Conservation (phyloP, 495 filamentous ascomycete genomes). For the Cladorrhinum samala region DNA sequence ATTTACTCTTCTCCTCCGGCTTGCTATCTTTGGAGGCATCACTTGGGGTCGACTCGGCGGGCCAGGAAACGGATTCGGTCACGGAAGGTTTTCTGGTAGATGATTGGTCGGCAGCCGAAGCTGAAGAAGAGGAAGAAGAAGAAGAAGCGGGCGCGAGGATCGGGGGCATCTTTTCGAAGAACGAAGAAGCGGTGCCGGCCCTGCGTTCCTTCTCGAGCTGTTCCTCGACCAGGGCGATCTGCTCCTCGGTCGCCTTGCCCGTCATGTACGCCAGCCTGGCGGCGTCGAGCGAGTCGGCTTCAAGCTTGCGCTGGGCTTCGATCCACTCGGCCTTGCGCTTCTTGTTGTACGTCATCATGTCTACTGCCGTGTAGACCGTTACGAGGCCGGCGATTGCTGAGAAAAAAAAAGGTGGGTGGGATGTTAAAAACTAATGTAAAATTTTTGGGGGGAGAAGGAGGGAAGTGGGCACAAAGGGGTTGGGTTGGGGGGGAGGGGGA, state of each 20-base stretch:
- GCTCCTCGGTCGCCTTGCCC: slow-evolving; percentile 56
- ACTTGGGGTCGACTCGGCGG: background rate
- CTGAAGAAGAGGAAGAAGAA: too few species aligned
- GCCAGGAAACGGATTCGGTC: slow-evolving; percentile 12
- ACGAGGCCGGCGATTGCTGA: slow-evolving; percentile 68
- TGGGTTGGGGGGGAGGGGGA: background rate
- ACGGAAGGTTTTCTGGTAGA: background rate
- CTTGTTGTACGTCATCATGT: slow-evolving; percentile 86
- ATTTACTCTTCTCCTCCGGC: slow-evolving; percentile 26
- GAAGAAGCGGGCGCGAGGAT: slow-evolving; percentile 20
- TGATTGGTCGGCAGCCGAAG: background rate
- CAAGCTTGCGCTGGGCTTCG: slow-evolving; percentile 54
- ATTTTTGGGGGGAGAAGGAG: background rate
- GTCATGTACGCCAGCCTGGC: slow-evolving; percentile 56
- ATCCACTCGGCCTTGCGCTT: slow-evolving; percentile 59
- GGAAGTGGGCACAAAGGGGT: background rate
- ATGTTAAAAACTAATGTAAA: background rate
- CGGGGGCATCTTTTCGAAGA: slow-evolving; percentile 30
- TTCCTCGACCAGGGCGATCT: slow-evolving; percentile 45
- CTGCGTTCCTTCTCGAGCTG: slow-evolving; percentile 26
- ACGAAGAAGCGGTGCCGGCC: slow-evolving; percentile 17
- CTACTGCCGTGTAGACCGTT: slow-evolving; percentile 72
- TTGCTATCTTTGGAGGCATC: slow-evolving; percentile 26
- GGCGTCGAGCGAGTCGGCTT: slow-evolving; percentile 43
- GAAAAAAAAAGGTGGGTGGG: background rate